Evolutionary conservation across 164 flowering plant genomes (phyloP).

Genomic region (Cinnamomum chago): DNA sequence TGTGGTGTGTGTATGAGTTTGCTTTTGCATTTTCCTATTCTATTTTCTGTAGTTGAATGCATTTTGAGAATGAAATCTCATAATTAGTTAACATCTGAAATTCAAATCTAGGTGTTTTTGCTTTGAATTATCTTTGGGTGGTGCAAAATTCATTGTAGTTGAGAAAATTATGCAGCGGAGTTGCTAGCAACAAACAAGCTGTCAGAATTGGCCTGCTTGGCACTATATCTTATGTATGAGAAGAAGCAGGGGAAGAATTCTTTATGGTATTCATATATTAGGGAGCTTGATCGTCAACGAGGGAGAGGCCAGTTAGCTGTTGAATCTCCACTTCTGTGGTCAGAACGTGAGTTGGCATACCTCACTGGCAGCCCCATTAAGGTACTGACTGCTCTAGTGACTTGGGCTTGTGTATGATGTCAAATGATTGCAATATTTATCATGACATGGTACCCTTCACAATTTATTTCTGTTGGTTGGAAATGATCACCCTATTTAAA

Average conservation of each 20-base stretch:
- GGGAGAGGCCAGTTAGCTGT: conserved; percentile 97
- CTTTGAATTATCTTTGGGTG: background rate
- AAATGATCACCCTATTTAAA: background rate
- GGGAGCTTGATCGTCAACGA: conserved; percentile 96
- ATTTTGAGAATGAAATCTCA: background rate
- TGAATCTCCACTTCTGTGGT: conserved; percentile 96
- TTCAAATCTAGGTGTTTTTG: background rate
- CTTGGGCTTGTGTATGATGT: background rate
- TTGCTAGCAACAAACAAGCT: conserved; percentile 86
- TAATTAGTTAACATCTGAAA: background rate
- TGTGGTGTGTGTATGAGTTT: background rate
- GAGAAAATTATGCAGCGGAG: conserved; percentile 59
- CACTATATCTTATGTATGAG: conserved; percentile 96
- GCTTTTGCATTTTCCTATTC: too few species aligned
- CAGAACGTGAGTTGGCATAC: conserved; percentile 74
- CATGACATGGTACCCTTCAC: background rate
- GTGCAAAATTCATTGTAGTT: background rate
- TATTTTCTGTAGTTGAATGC: background rate
- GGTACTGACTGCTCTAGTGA: conserved; percentile 33
- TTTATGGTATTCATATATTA: conserved; percentile 92
- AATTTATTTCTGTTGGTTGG: background rate
- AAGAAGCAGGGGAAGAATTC: conserved; percentile 98
- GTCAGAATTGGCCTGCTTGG: conserved; percentile 97
- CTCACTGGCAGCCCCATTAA: conserved; percentile 91
- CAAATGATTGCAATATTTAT: conserved; percentile 5